Conservation (phyloP, 2,329 filamentous ascomycete species). For the Colletotrichum orbiculare region DNA sequence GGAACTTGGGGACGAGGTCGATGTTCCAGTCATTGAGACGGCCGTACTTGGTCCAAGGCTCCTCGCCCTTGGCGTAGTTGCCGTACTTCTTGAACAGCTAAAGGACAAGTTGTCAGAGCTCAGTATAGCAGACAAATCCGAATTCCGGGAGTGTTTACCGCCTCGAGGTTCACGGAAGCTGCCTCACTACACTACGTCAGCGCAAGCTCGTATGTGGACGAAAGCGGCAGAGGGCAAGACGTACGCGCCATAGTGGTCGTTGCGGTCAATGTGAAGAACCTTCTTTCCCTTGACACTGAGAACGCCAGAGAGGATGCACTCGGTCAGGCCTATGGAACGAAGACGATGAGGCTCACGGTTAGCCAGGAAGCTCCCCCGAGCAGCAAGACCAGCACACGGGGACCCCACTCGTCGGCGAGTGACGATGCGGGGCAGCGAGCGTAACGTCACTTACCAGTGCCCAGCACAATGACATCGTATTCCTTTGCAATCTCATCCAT, state of each 20-base stretch:
- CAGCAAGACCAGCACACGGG: conserved; percentile 22
- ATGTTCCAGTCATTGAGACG: conserved; percentile 99
- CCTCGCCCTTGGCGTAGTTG: conserved; percentile 80
- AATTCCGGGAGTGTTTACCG: conserved; percentile 64
- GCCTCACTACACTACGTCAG: conserved; percentile 74
- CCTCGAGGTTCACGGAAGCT: conserved; percentile 95
- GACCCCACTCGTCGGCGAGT: conserved; percentile 36
- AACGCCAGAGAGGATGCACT: conserved; percentile 98
- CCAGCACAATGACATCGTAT: conserved; percentile 98
- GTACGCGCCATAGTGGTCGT: conserved; percentile 98
- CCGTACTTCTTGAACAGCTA: conserved; percentile 98
- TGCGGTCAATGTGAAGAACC: conserved; percentile 98
- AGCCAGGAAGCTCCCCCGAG: conserved; percentile 40
- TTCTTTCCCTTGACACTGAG: conserved; percentile 99
- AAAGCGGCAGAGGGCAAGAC: conserved; percentile 48
- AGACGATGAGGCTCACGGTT: conserved; percentile 42
- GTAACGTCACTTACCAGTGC: conserved; percentile 79
- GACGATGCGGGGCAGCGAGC: conserved; percentile 42
- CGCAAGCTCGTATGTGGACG: conserved; percentile 10
- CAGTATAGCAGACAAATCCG: conserved; percentile 35
- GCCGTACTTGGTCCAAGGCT: conserved; percentile 98
- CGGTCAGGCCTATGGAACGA: conserved; percentile 80
- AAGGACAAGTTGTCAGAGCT: conserved; percentile 31
- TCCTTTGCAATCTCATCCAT: conserved; percentile 99
- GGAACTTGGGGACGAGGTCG: conserved; percentile 96